Base-by-base conservation (phyloP, 2,329 filamentous ascomycete species). In the Dichotomopilus funicola region DNA sequence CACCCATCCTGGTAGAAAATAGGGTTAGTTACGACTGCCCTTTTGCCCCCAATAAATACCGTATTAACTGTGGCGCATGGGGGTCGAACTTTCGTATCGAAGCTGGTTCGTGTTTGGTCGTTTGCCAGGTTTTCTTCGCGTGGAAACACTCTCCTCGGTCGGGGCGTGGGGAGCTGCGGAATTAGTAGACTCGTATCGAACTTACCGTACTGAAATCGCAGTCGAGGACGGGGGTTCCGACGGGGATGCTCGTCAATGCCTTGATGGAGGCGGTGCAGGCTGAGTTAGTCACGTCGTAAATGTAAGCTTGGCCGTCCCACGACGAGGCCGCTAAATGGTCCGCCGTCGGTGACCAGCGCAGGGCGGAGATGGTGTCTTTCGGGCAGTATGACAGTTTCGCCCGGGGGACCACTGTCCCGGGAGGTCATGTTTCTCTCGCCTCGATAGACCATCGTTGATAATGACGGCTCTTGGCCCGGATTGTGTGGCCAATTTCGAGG, bases 171-270 rank as follows among this genome's bases (percentile, higher is more conserved):
- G 54, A 62, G 63, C 65, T 67, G 65, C 54, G 56, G 61, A 58
- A 61, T 68, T 67, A 27, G 19, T 27, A 68, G 65, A 49, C 51
- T 61, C 61, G 62, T 55, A 44, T 46, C 34, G 35, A 40, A 70
- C 70, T 68, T 67, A 72, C 70, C 67, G 70, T 67, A 61, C 64
- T 66, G 65, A 70, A 72, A 64, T 71, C 65, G 61, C 69, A 71
- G 53, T 66, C 65, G 55, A 72, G 57, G 37, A 70, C 53, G 10
- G 69, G 69, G 48, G 59, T 60, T 6, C 64, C 63, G 49, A 59
- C 59, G 31, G 48, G 42, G 55, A 70, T 60, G 53, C 56, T 42
- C 11, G 67, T 61, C 44, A 64, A 60, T 44, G 59, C 63, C 35
- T 53, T 58, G 49, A 66, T 64, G 48, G 57, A 54, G 47, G 49